These are phyloP conservation scores for Fusarium multiceps DNA, from an alignment of 2,329 filamentous ascomycete genomes.

Conservation along the genomic window DNA sequence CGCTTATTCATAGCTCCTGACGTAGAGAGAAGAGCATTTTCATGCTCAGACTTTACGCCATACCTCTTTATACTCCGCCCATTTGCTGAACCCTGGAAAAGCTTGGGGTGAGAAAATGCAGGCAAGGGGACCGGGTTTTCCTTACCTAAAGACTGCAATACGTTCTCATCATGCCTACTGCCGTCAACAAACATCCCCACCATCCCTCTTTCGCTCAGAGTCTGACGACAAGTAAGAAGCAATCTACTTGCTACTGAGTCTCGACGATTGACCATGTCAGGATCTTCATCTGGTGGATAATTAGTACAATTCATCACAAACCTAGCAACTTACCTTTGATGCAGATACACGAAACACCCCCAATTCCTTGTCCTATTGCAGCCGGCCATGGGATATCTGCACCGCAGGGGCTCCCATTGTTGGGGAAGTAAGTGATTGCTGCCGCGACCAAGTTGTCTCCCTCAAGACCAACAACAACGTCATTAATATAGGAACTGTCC, in stretches of 20 bases:
- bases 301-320: conserved; percentile 15
- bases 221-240: conserved; percentile 63
- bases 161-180: conserved; percentile 61
- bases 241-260: conserved; percentile 65
- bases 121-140: background rate
- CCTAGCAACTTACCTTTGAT: conserved; percentile 60
- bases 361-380: conserved; percentile 62
- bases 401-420: conserved; percentile 58
- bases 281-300: conserved; percentile 55
- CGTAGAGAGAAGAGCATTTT: background rate
- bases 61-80: conserved; percentile 67
- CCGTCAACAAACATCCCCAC: conserved; percentile 66
- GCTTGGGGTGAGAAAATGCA: conserved; percentile 19
- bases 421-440: conserved; percentile 65
- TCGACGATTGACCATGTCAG: conserved; percentile 56
- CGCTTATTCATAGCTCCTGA: conserved; percentile 2
- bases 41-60: conserved; percentile 58
- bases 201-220: conserved; percentile 62
- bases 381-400: conserved; percentile 67
- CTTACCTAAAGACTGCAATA: conserved; percentile 65
- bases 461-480: conserved; percentile 66
- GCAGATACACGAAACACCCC: conserved; percentile 71
- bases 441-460: conserved; percentile 61
- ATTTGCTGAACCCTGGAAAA: conserved; percentile 65
- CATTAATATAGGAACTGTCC: conserved; percentile 59